phyloP scores from a whole-genome alignment of 2,329 filamentous ascomycete genomes.

The Talaromyces sp. region DNA sequence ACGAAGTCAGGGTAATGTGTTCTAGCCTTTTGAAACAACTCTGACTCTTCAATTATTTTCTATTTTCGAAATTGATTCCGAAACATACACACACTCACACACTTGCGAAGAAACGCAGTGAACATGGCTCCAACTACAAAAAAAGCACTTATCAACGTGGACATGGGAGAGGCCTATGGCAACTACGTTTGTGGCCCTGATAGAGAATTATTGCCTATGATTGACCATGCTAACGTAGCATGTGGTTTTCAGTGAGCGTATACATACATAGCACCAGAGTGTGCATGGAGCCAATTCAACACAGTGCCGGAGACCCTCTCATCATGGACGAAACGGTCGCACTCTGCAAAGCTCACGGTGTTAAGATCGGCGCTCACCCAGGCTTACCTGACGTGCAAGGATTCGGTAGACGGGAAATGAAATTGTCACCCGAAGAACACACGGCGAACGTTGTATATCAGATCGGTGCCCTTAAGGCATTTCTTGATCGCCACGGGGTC shows the following conservation, averaged over 20 bases:
- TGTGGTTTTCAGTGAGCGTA: slow-evolving; percentile 52
- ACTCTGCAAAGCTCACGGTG: slow-evolving; percentile 56
- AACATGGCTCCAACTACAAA: slow-evolving; percentile 50
- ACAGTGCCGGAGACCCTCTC: slow-evolving; percentile 50
- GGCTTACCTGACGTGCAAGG: slow-evolving; percentile 64
- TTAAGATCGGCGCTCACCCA: slow-evolving; percentile 61
- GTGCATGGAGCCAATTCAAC: not conserved
- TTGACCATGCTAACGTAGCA: slow-evolving; percentile 62
- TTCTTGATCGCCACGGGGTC: slow-evolving; percentile 56
- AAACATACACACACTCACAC: not conserved
- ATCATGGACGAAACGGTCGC: slow-evolving; percentile 62
- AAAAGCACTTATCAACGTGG: slow-evolving; percentile 50
- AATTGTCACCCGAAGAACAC: slow-evolving; percentile 55
- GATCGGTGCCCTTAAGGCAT: slow-evolving; percentile 59
- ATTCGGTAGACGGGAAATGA: slow-evolving; percentile 62
- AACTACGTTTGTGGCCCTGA: slow-evolving; percentile 54
- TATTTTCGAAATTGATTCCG: not conserved
- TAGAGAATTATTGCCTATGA: slow-evolving; percentile 58
- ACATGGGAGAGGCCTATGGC: slow-evolving; percentile 49
- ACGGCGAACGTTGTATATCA: slow-evolving; percentile 61
- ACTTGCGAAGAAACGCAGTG: slow-evolving; percentile 11
- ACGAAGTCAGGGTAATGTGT: not conserved
- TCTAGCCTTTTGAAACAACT: not conserved
- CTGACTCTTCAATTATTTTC: not conserved
- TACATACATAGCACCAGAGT: not conserved